Base-by-base conservation (phyloP, 306 rosid species). In the Gastrolobium villosum region DNA sequence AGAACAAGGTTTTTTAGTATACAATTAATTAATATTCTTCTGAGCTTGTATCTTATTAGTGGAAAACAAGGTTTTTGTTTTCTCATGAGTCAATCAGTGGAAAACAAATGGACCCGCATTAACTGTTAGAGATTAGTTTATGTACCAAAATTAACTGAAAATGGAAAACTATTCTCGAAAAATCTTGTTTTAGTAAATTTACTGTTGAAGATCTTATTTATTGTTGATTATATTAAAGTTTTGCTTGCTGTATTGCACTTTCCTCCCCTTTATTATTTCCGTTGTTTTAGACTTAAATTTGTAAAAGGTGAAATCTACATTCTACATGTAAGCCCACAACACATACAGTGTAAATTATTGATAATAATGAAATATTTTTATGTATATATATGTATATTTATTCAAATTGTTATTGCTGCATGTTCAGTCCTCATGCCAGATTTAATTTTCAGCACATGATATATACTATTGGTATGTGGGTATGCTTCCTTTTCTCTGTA, bases 301-400 rank as follows among this genome's bases (percentile, higher is more conserved):
- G 55, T 14, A 45, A 63, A 46, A 76, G 80, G 80, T 79, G 80
- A 72, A 81, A 65, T 82, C 68, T 62, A 7, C 46, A 14, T 59
- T 6, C 87, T 74, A 84, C 87, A 80, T 78, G 39, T 34, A 85
- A 80, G 13, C 28, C 44, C 40, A n/a, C n/a, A n/a, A n/a, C 13
- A 39, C 60, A 55, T 74, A 82, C 83, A 76, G 75, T 78, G 45
- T 54, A 74, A 53, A 78, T 81, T 9, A 31, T 75, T 67, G 55
- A 14, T 43, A 56, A 68, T 79, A 11, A 28, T 41, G 48, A 53
- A 49, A 15, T 4, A 49, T 54, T 41, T 75, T n/a, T 60, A 41
- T 5, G 36, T n/a, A 61, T 4, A 11, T 13, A 6, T 48, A 65
- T 72, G 2, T 53, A 8, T 54, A 5, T 37, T 39, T 65, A 32